Conservation (phyloP, 2,329 filamentous ascomycete species). For the Xylariomycetidae sp. region DNA sequence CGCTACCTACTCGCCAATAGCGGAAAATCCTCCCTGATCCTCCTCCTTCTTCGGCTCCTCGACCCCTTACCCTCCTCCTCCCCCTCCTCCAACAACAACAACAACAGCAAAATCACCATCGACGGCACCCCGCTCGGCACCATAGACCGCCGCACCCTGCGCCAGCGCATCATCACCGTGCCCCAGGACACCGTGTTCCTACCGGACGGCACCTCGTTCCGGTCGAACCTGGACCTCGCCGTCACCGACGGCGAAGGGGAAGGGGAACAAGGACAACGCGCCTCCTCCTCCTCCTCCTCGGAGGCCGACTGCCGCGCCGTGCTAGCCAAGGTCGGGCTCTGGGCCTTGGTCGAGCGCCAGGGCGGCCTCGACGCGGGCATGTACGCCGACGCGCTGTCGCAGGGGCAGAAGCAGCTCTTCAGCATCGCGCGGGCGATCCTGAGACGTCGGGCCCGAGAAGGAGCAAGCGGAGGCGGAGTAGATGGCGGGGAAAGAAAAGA, state of each 20-base stretch:
- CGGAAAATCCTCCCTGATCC: constrained; percentile 40
- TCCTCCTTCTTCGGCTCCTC: constrained; percentile 36
- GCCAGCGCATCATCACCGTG: constrained; percentile 45
- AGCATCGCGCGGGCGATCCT: constrained; percentile 57
- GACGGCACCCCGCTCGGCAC: constrained; percentile 33
- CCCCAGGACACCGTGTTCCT: constrained; percentile 52
- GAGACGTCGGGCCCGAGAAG: constrained; percentile 21
- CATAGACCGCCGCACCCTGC: constrained; percentile 38
- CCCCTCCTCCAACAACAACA: too few species aligned
- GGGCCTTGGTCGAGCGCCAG: constrained; percentile 24
- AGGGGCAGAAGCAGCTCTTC: constrained; percentile 62
- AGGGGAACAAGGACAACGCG: too few species aligned
- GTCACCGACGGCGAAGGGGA: too few species aligned
- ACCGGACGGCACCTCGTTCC: constrained; percentile 36
- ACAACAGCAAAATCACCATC: constrained; percentile 36
- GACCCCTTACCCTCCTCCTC: constrained; percentile 28
- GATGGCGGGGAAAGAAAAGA: not conserved
- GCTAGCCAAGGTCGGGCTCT: constrained; percentile 31
- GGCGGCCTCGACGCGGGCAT: constrained; percentile 35
- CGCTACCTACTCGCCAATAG: constrained; percentile 9
- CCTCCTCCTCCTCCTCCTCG: constrained; percentile 28
- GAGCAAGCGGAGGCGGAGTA: not conserved
- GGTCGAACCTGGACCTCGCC: constrained; percentile 41
- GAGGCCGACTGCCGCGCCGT: constrained; percentile 29
- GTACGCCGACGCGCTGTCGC: constrained; percentile 44